Evolutionary conservation across 2,329 filamentous ascomycete species (phyloP), one percentile per base, ranked within the genome.

Genomic region (Xylaria sp.): DNA sequence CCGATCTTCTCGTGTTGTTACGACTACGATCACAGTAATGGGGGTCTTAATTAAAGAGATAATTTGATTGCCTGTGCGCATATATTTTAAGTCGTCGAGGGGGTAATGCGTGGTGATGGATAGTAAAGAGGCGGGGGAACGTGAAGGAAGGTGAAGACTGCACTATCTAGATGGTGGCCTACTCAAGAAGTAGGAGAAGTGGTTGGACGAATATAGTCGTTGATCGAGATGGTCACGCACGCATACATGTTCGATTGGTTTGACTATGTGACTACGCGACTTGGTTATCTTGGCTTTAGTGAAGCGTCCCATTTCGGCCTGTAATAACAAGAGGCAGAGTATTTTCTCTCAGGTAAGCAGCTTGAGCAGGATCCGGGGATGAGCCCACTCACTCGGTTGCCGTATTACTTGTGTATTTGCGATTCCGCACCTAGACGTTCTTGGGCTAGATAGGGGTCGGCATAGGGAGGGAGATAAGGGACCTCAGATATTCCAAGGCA

Each of bases 1-100:
- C 61, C 25, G 48, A 56, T 51, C 25, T 64, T 67, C 62, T 65
- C 43, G 57, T 48, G 62, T 63, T 64, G 49, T 61, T 64, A 40
- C 41, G 48, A 48, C 41, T 63, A 19, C 46, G 21, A 55, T 51
- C 46, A 54, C 44, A 47, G 55, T 25, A 21, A 13, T 35, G 19
- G 33, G 3, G 29, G 57, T n/a, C 25, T 38, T 48, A 27, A 53
- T 56, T 25, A 25, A 51, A 61, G 57, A 56, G 41, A 56, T 54
- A 37, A 60, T 52, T 54, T 52, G 44, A 53, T 54, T 19, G 25
- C n/a, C 29, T n/a, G 37, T 29, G 43, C 2, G 48, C n/a, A n/a
- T 40, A 23, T 27, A 40, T 47, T 29, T 37, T 17, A n/a, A 47
- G 49, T 31, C 25, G 11, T 27, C 27, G 17, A 9, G 21, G 15